Evolutionary conservation across 306 rosid species (phyloP), one percentile per base, ranked within the genome.

Genomic region (Myrica gale): DNA sequence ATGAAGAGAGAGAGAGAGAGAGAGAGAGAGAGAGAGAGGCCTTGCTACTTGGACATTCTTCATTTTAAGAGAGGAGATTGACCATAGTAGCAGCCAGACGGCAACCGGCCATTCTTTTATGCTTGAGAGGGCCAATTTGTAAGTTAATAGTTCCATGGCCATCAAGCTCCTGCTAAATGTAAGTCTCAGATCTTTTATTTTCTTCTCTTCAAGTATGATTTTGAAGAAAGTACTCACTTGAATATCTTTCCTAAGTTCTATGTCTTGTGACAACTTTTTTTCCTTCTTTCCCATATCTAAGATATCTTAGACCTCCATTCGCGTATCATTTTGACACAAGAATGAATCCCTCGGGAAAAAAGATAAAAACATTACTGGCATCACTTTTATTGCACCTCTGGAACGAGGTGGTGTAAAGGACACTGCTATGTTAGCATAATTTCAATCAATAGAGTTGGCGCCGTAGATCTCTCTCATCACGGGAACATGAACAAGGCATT

Each of bases 1-100:
- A 82, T 67, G 54, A 50, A 85, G 82, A 58, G 68, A 74, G 15
- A 43, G 69, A 21, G 75, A 45, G 82, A 68, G 78, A 70, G 72
- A 17, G 51, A 43, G 56, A 72, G 82, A 10, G 81, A 77, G 84
- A 62, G 80, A 58, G 82, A 32, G 74, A 74, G 68, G 79, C 76
- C 26, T 82, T 76, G 89, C 79, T 57, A 58, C 82, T 60, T 81
- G 93, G 89, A 83, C 87, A 88, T 88, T 78, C 92, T 83, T 75
- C 83, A 84, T 94, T 89, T 87, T 89, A 87, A 77, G 74, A 80
- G 82, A 76, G 87, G 91, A 88, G 90, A 86, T 57, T 72, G 91
- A 79, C 84, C 88, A 76, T 84, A 86, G 86, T 72, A 76, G 89
- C 88, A 89, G 92, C 88, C 76, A 81, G 79, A 82, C 60, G 79